Evolutionary conservation across 2,329 filamentous ascomycete genomes (phyloP).

Genomic region (Colletotrichum orchidophilum): DNA sequence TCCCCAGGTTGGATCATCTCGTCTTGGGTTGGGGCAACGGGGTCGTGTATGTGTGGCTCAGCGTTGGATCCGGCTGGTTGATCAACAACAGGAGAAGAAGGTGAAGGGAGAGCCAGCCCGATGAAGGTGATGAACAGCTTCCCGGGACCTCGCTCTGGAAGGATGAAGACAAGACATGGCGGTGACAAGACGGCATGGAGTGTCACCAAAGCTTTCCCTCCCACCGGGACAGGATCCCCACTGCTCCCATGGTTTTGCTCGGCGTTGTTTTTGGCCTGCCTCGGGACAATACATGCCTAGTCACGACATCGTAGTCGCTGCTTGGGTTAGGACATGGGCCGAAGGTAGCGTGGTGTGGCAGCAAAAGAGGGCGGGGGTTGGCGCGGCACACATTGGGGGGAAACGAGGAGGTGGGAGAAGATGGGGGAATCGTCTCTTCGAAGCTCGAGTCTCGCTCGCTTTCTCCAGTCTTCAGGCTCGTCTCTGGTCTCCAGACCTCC

Average conservation of each 20-base stretch:
- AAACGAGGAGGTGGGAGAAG: not conserved
- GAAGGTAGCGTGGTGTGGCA: not conserved
- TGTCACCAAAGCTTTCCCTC: conserved; percentile 23
- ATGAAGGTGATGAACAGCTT: not conserved
- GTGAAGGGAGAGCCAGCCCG: not conserved
- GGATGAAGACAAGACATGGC: conserved; percentile 2
- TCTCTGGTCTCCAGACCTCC: conserved; percentile 30
- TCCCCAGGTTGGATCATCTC: conserved; percentile 13
- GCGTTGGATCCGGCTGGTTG: not conserved
- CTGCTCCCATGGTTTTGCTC: conserved; percentile 15
- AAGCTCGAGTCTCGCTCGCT: not conserved
- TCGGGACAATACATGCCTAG: conserved; percentile 12
- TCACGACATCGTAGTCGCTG: conserved; percentile 5
- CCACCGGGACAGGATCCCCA: conserved; percentile 8
- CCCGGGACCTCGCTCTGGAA: not conserved
- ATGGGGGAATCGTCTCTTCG: conserved; percentile 16
- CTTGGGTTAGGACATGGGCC: conserved; percentile 6
- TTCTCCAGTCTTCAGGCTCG: conserved; percentile 31
- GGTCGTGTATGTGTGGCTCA: not conserved
- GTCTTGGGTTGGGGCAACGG: not conserved
- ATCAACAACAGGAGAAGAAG: not conserved
- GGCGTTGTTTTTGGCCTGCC: conserved; percentile 11
- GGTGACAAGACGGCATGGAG: conserved; percentile 19
- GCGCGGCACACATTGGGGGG: conserved; percentile 9
- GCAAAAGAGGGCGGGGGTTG: not conserved